Base-by-base conservation (phyloP, 2,329 filamentous ascomycete species). In the Fusarium sp. region DNA sequence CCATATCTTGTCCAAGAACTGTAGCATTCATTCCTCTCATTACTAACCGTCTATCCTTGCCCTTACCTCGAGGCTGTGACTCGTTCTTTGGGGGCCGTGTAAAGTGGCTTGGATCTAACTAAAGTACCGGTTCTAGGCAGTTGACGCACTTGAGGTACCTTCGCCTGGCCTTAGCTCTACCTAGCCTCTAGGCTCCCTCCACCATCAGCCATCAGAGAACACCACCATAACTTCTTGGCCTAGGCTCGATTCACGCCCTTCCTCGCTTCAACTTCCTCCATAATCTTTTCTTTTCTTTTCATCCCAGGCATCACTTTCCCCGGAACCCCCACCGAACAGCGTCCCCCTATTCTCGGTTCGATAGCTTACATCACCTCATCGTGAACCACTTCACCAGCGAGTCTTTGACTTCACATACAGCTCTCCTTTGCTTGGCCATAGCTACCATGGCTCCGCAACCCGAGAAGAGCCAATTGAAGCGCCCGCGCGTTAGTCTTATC, bases 391-490 rank as follows among this genome's bases (percentile, higher is more conserved):
- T 67, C 56, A 65, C 46, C 45, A 21, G 28, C 28, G 28, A 31
- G 13, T 69, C 60, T 57, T 46, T 62, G 62, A 63, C 72, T 74
- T 67, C 56, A 54, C 64, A 50, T 47, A 55, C 31, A 57, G 28
- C 28, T 31, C 28, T 33, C 31, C 56, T 55, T 62, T 70, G 55
- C 61, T 62, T 68, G 54, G 67, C 69, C 54, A 71, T 74, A 62
- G 70, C 71, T 69, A 75, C 70, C 69, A 89, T 89, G 88, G 82
- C 88, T 80, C 85, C 89, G 80, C 82, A 84, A 74, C 79, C 81
- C 71, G 92, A 96, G 81, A 93, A 93, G 84, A 94, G 91, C 84
- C 91, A 92, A 82, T 89, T 96, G 83, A 97, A 97, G 85, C 90
- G 94, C 77, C 88, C 84, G 73, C 88, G 91, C 80, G 93, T 96